Percentiles rank a stretch among this genome's conserved stretches.
phyloP scores from a whole-genome alignment of 805 yeast genomes.

The Sugiyamaella lignohabitans region DNA sequence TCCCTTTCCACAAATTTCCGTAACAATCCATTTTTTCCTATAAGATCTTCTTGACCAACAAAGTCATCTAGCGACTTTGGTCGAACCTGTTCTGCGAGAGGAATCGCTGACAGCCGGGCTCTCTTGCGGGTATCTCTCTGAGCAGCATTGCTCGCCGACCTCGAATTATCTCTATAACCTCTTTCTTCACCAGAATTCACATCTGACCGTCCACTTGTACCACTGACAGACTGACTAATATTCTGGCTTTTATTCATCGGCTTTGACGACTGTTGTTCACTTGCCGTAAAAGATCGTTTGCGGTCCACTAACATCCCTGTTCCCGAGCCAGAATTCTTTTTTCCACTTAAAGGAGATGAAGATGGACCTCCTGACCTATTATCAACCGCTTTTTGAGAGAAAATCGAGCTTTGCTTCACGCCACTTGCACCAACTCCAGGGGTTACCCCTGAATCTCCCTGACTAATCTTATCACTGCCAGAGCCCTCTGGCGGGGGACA shows the following conservation, averaged over 20 bases:
- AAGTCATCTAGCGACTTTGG: slow-evolving; percentile 64
- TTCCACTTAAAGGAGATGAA: not conserved
- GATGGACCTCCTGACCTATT: not conserved
- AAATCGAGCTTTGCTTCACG: not conserved
- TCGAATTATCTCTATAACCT: not conserved
- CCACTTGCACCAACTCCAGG: not conserved
- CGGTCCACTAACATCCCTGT: no score
- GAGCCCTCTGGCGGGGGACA: slow-evolving; percentile 24
- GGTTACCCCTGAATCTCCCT: no score
- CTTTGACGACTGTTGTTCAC: not conserved
- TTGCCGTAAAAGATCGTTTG: not conserved
- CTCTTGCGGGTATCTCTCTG: not conserved
- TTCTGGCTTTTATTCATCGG: no score
- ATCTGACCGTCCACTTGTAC: not conserved
- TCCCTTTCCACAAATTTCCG: slow-evolving; percentile 52
- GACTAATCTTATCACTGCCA: no score
- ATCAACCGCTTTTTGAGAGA: not conserved
- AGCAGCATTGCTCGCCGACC: not conserved
- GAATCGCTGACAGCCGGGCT: slow-evolving; percentile 25
- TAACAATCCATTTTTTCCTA: slow-evolving; percentile 58
- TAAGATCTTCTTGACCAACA: slow-evolving; percentile 78
- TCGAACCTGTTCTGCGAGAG: slow-evolving; percentile 78
- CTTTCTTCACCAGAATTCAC: not conserved
- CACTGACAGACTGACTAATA: no score
- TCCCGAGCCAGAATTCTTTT: no score